Percentiles rank a stretch among this genome's conserved stretches.
phyloP scores from a whole-genome alignment of 2,329 filamentous ascomycete genomes.

The Paraconiothyrium brasiliense region DNA sequence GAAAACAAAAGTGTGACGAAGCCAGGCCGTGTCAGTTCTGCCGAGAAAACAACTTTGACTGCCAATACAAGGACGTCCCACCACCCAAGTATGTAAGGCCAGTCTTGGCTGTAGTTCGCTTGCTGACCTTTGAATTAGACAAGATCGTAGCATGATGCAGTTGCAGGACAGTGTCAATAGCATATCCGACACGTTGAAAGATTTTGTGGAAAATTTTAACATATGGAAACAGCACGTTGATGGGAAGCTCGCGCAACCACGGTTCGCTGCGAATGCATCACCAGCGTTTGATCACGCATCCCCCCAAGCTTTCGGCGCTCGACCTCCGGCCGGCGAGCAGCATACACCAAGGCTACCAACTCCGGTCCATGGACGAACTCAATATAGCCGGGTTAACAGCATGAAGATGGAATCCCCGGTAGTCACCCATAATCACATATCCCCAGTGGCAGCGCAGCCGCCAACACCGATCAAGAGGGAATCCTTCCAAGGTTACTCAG shows the following conservation, averaged over 20 bases:
- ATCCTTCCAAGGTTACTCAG: constrained; percentile 29
- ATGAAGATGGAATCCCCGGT: constrained; percentile 48
- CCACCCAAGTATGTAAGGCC: constrained; percentile 78
- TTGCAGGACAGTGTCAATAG: constrained; percentile 56
- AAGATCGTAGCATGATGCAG: constrained; percentile 62
- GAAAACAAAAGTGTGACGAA: constrained; percentile 55
- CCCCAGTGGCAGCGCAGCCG: constrained; percentile 32
- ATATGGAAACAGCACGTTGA: constrained; percentile 46
- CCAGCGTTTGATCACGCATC: constrained; percentile 38
- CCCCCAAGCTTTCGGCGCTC: constrained; percentile 36
- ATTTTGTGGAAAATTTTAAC: constrained; percentile 43
- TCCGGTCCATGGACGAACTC: constrained; percentile 38
- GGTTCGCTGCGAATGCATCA: constrained; percentile 20
- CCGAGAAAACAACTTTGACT: constrained; percentile 83
- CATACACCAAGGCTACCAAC: constrained; percentile 40
- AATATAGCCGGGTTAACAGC: constrained; percentile 39
- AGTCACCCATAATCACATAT: constrained; percentile 37
- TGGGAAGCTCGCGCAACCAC: constrained; percentile 33
- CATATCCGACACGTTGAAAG: constrained; percentile 42
- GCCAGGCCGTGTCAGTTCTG: constrained; percentile 66
- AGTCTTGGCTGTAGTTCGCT: constrained; percentile 4
- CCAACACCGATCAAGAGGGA: constrained; percentile 47
- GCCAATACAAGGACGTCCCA: constrained; percentile 89
- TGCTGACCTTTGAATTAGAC: constrained; percentile 39
- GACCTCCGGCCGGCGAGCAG: constrained; percentile 34